Base-by-base conservation (phyloP, 495 filamentous ascomycete species). In the Penicillium simplicissimum region DNA sequence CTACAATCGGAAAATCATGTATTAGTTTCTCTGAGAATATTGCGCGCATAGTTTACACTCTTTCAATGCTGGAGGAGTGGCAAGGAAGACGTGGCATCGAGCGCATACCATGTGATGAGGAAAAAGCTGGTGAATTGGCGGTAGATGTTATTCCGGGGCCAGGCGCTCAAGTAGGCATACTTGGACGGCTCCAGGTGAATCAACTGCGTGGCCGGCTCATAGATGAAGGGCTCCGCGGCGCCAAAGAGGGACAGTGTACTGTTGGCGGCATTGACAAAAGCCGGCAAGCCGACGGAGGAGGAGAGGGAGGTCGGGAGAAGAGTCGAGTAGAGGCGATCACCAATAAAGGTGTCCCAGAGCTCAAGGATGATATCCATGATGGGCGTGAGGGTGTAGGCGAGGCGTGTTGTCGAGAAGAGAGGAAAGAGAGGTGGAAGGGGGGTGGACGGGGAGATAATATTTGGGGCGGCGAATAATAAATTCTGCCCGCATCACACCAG, bases 301-400 rank as follows among this genome's bases (percentile, higher is more conserved):
- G 78, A 72, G 2, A 86, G 76, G 21, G 79, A 78, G 40, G 81
- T 75, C n/a, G 93, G 93, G 37, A 92, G 81, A 9, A 87, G 54
- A 9, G 75, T 74, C 49, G 94, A 87, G 73, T 96, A 98, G 57
- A 91, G 63, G 66, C 85, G 84, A 79, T 98, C 94, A 76, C 88
- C 89, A 63, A 94, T 67, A 75, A 89, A 90, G 74, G 87, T 93
- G 76, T 98, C 95, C 76, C 83, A 85, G 65, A 93, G 55, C 75
- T 96, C 91, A 62, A 98, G 87, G 34, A 93, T 84, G 79, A 96
- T 85, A 85, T 98, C 94, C 94, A 98, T 97, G 63, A 45, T 49
- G 42, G 42, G 40, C n/a, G 15, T 19, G 40, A 42, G 40, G 2
- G 40, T 38, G 52, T 37, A 40, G 48, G 56, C n/a, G 52, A 42